phyloP scores from a whole-genome alignment of 768 basidiomycete species.

The Austroboletus eburneus region DNA sequence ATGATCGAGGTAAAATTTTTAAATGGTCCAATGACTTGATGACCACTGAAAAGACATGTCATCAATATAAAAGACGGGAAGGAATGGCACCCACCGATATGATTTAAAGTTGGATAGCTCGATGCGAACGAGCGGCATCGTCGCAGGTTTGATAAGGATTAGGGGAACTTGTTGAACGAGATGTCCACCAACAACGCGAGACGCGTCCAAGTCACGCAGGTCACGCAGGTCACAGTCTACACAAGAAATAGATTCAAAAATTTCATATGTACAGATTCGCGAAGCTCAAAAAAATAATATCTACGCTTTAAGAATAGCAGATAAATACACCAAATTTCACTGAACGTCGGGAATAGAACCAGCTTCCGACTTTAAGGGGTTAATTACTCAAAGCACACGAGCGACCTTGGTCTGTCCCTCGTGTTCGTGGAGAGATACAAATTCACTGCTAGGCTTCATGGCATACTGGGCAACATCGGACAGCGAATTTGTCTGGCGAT shows the following conservation, averaged over 20 bases:
- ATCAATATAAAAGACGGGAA: not conserved
- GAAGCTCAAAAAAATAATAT: too few species aligned
- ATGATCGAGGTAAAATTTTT: conserved; percentile 93
- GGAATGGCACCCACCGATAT: conserved; percentile 54
- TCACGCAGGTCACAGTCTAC: conserved; percentile 26
- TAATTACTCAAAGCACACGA: conserved; percentile 10
- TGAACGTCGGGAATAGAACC: not conserved
- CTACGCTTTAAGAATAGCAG: too few species aligned
- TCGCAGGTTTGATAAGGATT: conserved; percentile 9
- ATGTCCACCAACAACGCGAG: conserved; percentile 10
- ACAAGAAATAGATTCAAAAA: too few species aligned
- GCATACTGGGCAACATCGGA: conserved; percentile 21
- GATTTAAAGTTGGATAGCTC: conserved; percentile 98
- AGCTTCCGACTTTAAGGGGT: too few species aligned
- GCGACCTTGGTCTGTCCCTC: conserved; percentile 14
- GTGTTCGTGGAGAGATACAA: conserved; percentile 22
- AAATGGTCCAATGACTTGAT: conserved; percentile 88
- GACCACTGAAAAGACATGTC: conserved; percentile 44
- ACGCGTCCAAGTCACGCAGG: conserved; percentile 25
- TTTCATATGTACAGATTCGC: too few species aligned
- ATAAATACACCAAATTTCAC: not conserved
- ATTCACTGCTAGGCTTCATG: conserved; percentile 21
- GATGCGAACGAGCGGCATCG: conserved; percentile 79
- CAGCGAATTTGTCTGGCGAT: conserved; percentile 22
- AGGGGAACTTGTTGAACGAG: conserved; percentile 13